Base-by-base conservation (phyloP, 768 basidiomycete species). In the Suillus clintonianus region DNA sequence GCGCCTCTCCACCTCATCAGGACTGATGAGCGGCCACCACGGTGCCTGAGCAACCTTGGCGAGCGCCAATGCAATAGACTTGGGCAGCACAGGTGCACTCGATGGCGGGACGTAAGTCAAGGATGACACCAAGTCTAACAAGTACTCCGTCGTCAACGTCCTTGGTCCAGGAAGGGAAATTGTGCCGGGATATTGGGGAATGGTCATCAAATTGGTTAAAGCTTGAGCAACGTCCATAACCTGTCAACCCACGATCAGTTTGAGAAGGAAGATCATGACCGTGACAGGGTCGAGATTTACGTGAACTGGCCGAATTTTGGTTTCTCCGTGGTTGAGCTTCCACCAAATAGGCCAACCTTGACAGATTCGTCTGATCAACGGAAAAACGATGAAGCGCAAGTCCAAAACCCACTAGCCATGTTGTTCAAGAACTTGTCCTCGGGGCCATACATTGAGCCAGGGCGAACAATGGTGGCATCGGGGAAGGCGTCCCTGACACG, bases 371-470 rank as follows among this genome's bases (percentile, higher is more conserved):
- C 27, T 68, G 68, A 24, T n/a, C 27, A 59, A 63, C 64, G 58
- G 66, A 63, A 56, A 34, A 50, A 24, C 34, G 48, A 62, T 63
- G 50, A 43, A 43, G 43, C 55, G 15, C 42, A 41, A 41, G 59
- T 65, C 51, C 53, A 50, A 47, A 62, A 85, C 91, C 77, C 74
- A 96, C 95, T 80, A 57, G 95, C 91, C 77, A 97, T 91, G 74
- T 92, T 95, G 75, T 91, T 96, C 73, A 99, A 78, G 57, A 99
- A 78, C 77, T 90, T 94, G 80, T 99, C 97, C 78, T 99, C 97
- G 71, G 90, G 87, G n/a, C 97, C 97, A 76, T 82, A 99, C 87
- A 98, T 88, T 37, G 85, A 72, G 11, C 86, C 86, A 47, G 97
- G 97, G 56, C 95, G 82, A 61, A 97, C 84, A 69, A 99, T 92